These are phyloP conservation scores for Cicer bijugum DNA, from an alignment of 306 rosid genomes.

Conservation along the genomic window DNA sequence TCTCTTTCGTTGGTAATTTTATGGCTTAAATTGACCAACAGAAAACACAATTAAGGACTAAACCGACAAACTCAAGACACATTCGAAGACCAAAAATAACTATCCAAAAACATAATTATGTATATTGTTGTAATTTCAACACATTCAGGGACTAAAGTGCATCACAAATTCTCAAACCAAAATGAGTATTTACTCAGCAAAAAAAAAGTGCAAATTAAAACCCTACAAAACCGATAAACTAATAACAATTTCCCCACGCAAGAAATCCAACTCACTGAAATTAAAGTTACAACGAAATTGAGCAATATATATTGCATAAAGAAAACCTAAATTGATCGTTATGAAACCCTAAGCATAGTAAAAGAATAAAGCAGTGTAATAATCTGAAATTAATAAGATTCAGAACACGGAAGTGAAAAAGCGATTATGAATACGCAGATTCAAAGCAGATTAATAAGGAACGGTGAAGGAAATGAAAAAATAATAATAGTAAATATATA, in stretches of 20 bases:
- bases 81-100: no score
- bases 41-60: no score
- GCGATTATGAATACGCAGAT: not conserved
- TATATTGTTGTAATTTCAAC: no score
- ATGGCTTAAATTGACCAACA: no score
- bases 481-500: not conserved
- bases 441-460: not conserved
- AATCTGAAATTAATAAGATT: conserved; percentile 4
- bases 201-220: not conserved
- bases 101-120: no score
- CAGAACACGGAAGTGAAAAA: conserved; percentile 3
- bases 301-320: not conserved
- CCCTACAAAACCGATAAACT: not conserved
- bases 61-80: no score
- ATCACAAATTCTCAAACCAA: no score
- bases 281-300: not conserved
- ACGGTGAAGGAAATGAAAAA: not conserved
- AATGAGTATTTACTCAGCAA: not conserved
- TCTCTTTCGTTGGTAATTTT: no score
- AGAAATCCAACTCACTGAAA: not conserved
- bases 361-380: not conserved
- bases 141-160: no score
- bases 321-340: not conserved
- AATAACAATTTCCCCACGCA: not conserved
- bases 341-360: not conserved